phyloP scores from a whole-genome alignment of 2,329 filamentous ascomycete genomes.

The Fusarium sp. region DNA sequence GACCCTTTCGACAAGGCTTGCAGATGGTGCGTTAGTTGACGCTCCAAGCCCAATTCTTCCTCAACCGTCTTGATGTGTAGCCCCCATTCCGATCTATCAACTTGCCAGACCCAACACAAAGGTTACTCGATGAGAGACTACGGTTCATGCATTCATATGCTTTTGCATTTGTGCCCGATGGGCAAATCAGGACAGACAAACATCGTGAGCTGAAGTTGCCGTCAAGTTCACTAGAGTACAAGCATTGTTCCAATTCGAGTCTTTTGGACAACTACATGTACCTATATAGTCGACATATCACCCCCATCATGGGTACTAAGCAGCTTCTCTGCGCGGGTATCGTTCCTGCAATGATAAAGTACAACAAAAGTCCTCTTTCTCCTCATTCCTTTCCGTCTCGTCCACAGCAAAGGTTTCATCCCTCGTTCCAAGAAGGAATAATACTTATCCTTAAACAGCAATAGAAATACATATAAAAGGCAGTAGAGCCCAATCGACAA shows the following conservation, averaged over 20 bases:
- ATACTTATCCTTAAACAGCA: constrained; percentile 13
- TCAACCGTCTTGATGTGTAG: background rate
- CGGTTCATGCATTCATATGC: background rate
- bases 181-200: background rate
- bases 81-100: background rate
- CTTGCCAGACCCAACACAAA: background rate
- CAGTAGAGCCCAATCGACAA: constrained; percentile 9
- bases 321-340: constrained; percentile 45
- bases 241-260: constrained; percentile 10
- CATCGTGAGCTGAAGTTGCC: background rate
- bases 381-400: constrained; percentile 14
- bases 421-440: constrained; percentile 18
- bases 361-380: constrained; percentile 42
- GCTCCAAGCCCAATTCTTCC: background rate
- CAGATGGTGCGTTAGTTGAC: background rate
- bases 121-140: background rate
- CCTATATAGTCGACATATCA: background rate
- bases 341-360: constrained; percentile 48
- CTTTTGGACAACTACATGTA: constrained; percentile 13
- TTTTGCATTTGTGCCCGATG: background rate
- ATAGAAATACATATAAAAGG: constrained; percentile 43
- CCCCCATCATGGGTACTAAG: constrained; percentile 34
- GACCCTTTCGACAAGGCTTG: background rate
- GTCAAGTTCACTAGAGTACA: background rate
- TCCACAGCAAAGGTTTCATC: background rate